Conservation (phyloP, 129 eudicot genomes). For the Helianthus tuberosus region DNA sequence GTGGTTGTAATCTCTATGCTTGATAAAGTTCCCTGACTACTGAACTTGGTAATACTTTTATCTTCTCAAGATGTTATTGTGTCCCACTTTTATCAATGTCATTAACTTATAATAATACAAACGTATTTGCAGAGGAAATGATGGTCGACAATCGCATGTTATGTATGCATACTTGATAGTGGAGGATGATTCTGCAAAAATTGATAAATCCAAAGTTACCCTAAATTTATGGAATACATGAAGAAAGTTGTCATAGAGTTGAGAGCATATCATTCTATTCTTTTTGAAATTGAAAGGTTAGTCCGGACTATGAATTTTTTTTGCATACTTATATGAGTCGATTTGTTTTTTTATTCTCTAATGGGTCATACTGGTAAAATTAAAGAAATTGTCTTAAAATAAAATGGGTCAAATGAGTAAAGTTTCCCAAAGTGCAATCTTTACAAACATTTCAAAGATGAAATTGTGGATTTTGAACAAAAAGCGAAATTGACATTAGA, state of each 20-base stretch:
- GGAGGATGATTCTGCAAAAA: conserved; percentile 66
- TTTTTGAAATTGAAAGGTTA: conserved; percentile 79
- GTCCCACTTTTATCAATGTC: not conserved
- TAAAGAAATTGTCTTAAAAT: not conserved
- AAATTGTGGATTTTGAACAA: no score
- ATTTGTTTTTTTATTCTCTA: not conserved
- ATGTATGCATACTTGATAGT: conserved; percentile 87
- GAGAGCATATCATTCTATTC: conserved; percentile 80
- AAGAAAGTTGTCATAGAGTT: conserved; percentile 70
- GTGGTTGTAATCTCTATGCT: conserved; percentile 75
- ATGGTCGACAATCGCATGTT: conserved; percentile 91
- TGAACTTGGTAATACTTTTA: conserved; percentile 71
- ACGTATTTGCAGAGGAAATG: conserved; percentile 71
- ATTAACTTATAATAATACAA: conserved; percentile 7
- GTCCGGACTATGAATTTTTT: not conserved
- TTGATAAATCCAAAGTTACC: conserved; percentile 70
- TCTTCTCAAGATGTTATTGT: not conserved
- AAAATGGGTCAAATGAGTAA: not conserved
- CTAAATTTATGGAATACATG: conserved; percentile 59
- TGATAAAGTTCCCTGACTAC: conserved; percentile 94
- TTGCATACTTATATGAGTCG: not conserved
- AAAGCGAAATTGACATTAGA: no score
- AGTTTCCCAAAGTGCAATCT: not conserved
- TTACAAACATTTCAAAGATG: no score
- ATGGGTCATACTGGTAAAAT: not conserved